phyloP scores from a whole-genome alignment of 2,329 filamentous ascomycete genomes.

The Penicillium sp. region DNA sequence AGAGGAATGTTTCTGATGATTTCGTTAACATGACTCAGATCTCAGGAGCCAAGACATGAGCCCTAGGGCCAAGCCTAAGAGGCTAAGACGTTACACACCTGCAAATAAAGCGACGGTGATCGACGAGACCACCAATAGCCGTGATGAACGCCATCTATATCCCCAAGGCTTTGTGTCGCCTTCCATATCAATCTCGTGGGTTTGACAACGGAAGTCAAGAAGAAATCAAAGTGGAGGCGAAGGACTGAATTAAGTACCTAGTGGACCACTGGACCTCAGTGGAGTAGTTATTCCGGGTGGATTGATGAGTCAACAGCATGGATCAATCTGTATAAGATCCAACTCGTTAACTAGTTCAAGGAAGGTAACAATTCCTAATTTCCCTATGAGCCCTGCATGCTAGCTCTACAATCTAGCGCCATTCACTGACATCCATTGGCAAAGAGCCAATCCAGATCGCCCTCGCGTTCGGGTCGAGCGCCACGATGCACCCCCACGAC shows the following conservation, averaged over 20 bases:
- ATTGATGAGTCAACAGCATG: not conserved
- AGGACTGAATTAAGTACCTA: slow-evolving; percentile 3
- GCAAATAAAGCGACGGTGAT: slow-evolving; percentile 13
- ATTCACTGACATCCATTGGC: not conserved
- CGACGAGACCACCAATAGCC: slow-evolving; percentile 5
- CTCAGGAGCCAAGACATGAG: not conserved
- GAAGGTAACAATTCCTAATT: not conserved
- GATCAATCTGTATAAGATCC: not conserved
- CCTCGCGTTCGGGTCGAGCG: not conserved
- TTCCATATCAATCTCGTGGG: not conserved
- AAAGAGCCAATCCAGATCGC: slow-evolving; percentile 2
- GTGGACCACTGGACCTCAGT: too few relatives aligned
- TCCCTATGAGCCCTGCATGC: not conserved
- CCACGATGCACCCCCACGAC: not conserved
- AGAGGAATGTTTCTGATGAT: slow-evolving; percentile 23
- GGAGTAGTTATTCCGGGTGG: not conserved
- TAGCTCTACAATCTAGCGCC: not conserved
- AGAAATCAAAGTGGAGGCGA: slow-evolving; percentile 4
- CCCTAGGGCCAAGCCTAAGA: too few relatives aligned
- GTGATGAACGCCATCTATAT: slow-evolving; percentile 12
- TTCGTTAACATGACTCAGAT: slow-evolving; percentile 1
- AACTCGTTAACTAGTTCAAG: not conserved
- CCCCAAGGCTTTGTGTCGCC: slow-evolving; percentile 7
- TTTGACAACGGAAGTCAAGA: not conserved
- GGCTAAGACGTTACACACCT: slow-evolving; percentile 6